Conservation (phyloP, 2,329 filamentous ascomycete species). For the Ceratocystis papillata region DNA sequence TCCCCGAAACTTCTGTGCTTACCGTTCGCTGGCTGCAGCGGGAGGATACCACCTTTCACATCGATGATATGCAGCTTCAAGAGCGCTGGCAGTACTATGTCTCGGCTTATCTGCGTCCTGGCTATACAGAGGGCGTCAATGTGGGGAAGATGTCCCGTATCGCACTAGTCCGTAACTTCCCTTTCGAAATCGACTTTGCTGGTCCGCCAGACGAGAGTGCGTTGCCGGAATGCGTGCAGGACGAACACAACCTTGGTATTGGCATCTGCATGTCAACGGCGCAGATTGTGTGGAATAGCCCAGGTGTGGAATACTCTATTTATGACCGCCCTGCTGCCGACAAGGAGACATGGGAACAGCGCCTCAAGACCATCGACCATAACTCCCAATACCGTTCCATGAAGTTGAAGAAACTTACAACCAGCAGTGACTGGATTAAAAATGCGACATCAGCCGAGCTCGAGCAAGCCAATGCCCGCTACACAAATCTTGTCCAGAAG, state of each 20-base stretch:
- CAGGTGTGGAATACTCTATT: conserved; percentile 59
- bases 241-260: conserved; percentile 54
- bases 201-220: conserved; percentile 47
- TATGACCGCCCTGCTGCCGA: conserved; percentile 59
- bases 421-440: conserved; percentile 70
- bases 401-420: conserved; percentile 66
- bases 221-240: conserved; percentile 39
- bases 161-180: conserved; percentile 61
- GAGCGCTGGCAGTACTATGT: conserved; percentile 93
- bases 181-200: conserved; percentile 43
- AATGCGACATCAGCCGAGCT: conserved; percentile 67
- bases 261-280: conserved; percentile 68
- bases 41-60: conserved; percentile 69
- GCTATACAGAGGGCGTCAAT: conserved; percentile 72
- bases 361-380: conserved; percentile 43
- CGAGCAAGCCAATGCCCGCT: conserved; percentile 60
- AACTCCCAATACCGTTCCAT: conserved; percentile 52
- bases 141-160: conserved; percentile 55
- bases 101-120: conserved; percentile 76
- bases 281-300: conserved; percentile 65
- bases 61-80: conserved; percentile 73
- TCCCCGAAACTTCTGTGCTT: conserved; percentile 16
- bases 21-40: conserved; percentile 56
- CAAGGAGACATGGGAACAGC: conserved; percentile 50
- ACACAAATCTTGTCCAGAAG: conserved; percentile 44